Evolutionary conservation across 1,284 basidiomycete species (phyloP).

Genomic region (Hemileia vastatrix): DNA sequence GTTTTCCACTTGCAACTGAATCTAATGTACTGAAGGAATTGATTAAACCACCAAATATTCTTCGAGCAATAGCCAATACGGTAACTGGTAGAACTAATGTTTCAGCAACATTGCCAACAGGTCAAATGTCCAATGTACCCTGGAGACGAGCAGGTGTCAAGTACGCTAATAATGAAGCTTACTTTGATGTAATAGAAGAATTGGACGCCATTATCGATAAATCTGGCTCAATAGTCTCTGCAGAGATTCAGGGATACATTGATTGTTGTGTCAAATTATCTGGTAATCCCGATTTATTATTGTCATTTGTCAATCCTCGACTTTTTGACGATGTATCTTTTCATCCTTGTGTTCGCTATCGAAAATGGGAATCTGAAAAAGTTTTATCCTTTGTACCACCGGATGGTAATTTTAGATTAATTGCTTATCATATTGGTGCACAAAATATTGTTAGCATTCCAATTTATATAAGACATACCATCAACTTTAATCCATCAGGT

Average conservation of each 20-base stretch:
- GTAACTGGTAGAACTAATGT: conserved; percentile 55
- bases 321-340: conserved; percentile 70
- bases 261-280: conserved; percentile 18
- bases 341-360: conserved; percentile 76
- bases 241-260: no score
- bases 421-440: conserved; percentile 75
- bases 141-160: conserved; percentile 79
- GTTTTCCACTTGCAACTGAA: conserved; percentile 88
- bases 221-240: no score
- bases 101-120: no score
- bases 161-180: conserved; percentile 84
- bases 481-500: no score
- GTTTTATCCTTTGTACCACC: conserved; percentile 85
- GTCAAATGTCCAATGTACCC: no score
- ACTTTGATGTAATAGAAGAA: conserved; percentile 80
- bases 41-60: conserved; percentile 75
- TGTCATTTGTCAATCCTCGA: conserved; percentile 69
- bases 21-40: conserved; percentile 83
- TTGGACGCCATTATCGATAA: conserved; percentile 73
- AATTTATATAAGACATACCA: no score
- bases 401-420: conserved; percentile 76
- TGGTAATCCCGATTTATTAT: conserved; percentile 77
- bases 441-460: no score
- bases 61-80: conserved; percentile 61
- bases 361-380: conserved; percentile 68